A percentile compares a stretch with the other conserved stretches of the same genome.
phyloP scores from a whole-genome alignment of 2,329 filamentous ascomycete genomes.

The Rhynchosporium graminicola region DNA sequence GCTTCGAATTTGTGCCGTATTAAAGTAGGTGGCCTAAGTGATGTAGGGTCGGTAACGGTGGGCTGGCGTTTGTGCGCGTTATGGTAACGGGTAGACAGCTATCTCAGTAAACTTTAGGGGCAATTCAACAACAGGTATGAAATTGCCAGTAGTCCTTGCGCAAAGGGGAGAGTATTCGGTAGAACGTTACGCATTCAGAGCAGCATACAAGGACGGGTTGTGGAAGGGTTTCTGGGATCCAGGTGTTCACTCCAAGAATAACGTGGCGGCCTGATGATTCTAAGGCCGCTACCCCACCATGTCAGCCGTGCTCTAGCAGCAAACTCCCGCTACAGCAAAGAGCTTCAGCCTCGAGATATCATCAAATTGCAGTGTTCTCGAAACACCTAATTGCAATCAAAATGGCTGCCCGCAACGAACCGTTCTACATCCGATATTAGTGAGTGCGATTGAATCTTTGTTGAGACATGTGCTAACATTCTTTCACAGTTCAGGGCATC shows the following conservation, averaged over 20 bases:
- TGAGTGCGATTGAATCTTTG: slow-evolving; percentile 50
- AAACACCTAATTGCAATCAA: slow-evolving; percentile 16
- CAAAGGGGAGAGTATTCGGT: slow-evolving; percentile 26
- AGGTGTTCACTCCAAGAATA: slow-evolving; percentile 29
- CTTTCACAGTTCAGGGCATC: slow-evolving; percentile 81
- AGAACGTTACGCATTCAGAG: slow-evolving; percentile 35
- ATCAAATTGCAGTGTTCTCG: slow-evolving; percentile 8
- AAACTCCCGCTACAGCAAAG: slow-evolving; percentile 9
- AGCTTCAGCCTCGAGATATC: slow-evolving; percentile 32
- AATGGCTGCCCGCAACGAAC: slow-evolving; percentile 56
- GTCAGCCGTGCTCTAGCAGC: neutral
- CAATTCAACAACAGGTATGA: slow-evolving; percentile 16
- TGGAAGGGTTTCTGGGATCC: slow-evolving; percentile 23
- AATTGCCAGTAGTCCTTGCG: slow-evolving; percentile 26
- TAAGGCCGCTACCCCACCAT: slow-evolving; percentile 17
- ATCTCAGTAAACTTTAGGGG: slow-evolving; percentile 23
- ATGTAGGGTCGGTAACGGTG: slow-evolving; percentile 12
- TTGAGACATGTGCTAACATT: slow-evolving; percentile 23
- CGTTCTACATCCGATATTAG: slow-evolving; percentile 98
- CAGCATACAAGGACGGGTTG: slow-evolving; percentile 25
- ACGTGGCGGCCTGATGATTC: slow-evolving; percentile 23
- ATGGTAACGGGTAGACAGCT: neutral
- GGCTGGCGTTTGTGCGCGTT: slow-evolving; percentile 21
- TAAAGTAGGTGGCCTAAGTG: slow-evolving; percentile 23
- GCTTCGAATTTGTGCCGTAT: slow-evolving; percentile 29